Percentiles rank a stretch among this genome's conserved stretches.
These are phyloP conservation scores for Ustulina deusta DNA, from an alignment of 2,329 filamentous ascomycete genomes.

Conservation along the genomic window DNA sequence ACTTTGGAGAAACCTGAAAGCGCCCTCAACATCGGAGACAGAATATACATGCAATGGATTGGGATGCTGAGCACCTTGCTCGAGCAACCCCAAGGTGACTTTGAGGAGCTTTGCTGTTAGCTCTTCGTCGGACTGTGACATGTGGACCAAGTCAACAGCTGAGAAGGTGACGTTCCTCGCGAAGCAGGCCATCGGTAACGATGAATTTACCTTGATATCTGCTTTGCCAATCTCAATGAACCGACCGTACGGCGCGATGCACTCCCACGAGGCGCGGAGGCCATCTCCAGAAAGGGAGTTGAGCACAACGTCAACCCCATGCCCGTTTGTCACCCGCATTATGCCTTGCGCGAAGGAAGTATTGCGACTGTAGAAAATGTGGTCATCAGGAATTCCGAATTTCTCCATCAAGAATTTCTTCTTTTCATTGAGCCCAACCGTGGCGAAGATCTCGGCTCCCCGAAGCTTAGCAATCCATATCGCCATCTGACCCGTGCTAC, in stretches of 20 bases:
- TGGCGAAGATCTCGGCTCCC: slow-evolving; percentile 50
- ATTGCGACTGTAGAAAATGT: slow-evolving; percentile 52
- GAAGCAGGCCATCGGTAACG: slow-evolving; percentile 56
- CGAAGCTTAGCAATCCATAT: slow-evolving; percentile 39
- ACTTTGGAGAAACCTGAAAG: slow-evolving; percentile 44
- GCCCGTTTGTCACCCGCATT: slow-evolving; percentile 46
- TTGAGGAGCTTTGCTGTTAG: slow-evolving; percentile 37
- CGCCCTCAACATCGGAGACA: slow-evolving; percentile 41
- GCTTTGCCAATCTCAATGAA: slow-evolving; percentile 55
- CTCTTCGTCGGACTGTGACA: slow-evolving; percentile 35
- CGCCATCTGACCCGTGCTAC: slow-evolving; percentile 42
- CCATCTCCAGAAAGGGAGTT: slow-evolving; percentile 52
- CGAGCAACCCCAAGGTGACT: slow-evolving; percentile 37
- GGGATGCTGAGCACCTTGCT: slow-evolving; percentile 37
- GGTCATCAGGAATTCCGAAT: slow-evolving; percentile 49
- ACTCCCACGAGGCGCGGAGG: slow-evolving; percentile 52
- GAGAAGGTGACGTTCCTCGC: slow-evolving; percentile 47
- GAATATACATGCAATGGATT: slow-evolving; percentile 43
- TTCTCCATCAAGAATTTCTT: slow-evolving; percentile 48
- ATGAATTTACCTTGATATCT: slow-evolving; percentile 52
- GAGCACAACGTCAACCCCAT: slow-evolving; percentile 52
- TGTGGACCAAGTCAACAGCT: slow-evolving; percentile 43
- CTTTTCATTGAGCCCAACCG: slow-evolving; percentile 51
- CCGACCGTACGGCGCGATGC: slow-evolving; percentile 52
- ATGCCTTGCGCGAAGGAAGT: slow-evolving; percentile 49